A percentile compares a stretch with the other conserved stretches of the same genome.
phyloP scores from a whole-genome alignment of 2,329 filamentous ascomycete genomes.

The Aquanectria penicillioides region DNA sequence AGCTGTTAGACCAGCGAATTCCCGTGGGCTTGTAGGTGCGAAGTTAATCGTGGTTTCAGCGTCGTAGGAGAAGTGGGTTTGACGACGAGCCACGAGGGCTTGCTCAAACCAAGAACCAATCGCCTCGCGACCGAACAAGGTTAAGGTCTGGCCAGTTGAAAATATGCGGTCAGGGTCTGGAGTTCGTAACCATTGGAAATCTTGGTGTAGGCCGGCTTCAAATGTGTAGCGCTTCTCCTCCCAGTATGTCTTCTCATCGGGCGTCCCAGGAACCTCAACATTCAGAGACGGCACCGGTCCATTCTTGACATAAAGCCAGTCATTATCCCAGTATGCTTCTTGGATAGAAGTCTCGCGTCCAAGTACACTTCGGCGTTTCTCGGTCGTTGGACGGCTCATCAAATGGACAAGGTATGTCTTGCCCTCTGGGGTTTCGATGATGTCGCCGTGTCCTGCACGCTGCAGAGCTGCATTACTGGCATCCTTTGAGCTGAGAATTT shows the following conservation, averaged over 20 bases:
- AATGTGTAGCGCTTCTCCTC: slow-evolving; percentile 59
- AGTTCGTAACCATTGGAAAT: slow-evolving; percentile 68
- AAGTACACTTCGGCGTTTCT: slow-evolving; percentile 62
- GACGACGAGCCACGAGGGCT: slow-evolving; percentile 63
- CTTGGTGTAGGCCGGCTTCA: slow-evolving; percentile 54
- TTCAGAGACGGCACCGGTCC: slow-evolving; percentile 64
- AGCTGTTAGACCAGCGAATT: slow-evolving; percentile 68
- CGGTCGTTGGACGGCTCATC: slow-evolving; percentile 59
- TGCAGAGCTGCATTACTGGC: slow-evolving; percentile 60
- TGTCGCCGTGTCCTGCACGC: slow-evolving; percentile 62
- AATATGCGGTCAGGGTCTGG: slow-evolving; percentile 66
- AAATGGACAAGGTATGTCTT: slow-evolving; percentile 65
- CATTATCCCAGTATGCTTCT: slow-evolving; percentile 69
- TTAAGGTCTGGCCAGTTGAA: slow-evolving; percentile 51
- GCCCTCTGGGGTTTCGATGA: slow-evolving; percentile 64
- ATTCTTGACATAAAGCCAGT: slow-evolving; percentile 71
- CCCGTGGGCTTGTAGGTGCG: slow-evolving; percentile 64
- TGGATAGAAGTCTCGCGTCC: slow-evolving; percentile 68
- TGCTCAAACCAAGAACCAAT: slow-evolving; percentile 70
- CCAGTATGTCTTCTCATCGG: slow-evolving; percentile 62
- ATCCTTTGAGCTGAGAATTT: slow-evolving; percentile 65
- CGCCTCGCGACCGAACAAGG: slow-evolving; percentile 60
- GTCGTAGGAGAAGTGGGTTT: slow-evolving; percentile 70
- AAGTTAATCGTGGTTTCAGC: slow-evolving; percentile 66
- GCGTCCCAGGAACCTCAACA: slow-evolving; percentile 60